Evolutionary conservation across 441 rosid species (phyloP).

Genomic region (Flueggea neowawraea): DNA sequence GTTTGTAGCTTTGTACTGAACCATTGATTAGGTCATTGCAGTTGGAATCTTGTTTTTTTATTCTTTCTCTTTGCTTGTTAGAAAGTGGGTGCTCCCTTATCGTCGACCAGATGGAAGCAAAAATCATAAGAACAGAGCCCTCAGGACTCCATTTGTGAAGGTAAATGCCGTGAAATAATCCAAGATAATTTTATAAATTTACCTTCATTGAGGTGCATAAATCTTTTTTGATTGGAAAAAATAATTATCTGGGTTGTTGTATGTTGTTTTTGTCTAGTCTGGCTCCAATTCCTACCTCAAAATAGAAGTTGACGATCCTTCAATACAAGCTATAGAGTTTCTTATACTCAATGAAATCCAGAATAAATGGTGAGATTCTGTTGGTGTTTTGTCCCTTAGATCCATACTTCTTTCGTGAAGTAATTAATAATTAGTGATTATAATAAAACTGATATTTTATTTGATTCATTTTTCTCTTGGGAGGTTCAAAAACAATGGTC

Average conservation of each 20-base stretch:
- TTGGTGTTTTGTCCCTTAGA: constrained; percentile 8
- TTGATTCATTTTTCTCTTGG: neutral
- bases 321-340: constrained; percentile 86
- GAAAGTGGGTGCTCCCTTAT: constrained; percentile 93
- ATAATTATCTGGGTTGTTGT: constrained; percentile 15
- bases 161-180: constrained; percentile 33
- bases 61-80: constrained; percentile 21
- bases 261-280: constrained; percentile 42
- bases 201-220: constrained; percentile 11
- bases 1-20: neutral
- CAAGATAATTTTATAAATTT: constrained; percentile 8
- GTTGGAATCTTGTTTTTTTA: constrained; percentile 4
- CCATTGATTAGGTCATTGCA: constrained; percentile 8
- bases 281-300: constrained; percentile 62
- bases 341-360: constrained; percentile 79
- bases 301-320: constrained; percentile 81
- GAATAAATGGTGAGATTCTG: constrained; percentile 73
- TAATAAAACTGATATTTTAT: neutral
- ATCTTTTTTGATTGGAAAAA: constrained; percentile 10
- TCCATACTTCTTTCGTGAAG: neutral
- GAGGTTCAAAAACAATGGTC: constrained; percentile 52
- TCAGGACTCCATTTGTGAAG: constrained; percentile 83
- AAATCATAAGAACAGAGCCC: constrained; percentile 87
- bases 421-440: neutral
- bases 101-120: constrained; percentile 71